Percentiles rank a stretch among this genome's conserved stretches.
Conservation (phyloP, 2,329 filamentous ascomycete species). For the Paradendryphiella salina region DNA sequence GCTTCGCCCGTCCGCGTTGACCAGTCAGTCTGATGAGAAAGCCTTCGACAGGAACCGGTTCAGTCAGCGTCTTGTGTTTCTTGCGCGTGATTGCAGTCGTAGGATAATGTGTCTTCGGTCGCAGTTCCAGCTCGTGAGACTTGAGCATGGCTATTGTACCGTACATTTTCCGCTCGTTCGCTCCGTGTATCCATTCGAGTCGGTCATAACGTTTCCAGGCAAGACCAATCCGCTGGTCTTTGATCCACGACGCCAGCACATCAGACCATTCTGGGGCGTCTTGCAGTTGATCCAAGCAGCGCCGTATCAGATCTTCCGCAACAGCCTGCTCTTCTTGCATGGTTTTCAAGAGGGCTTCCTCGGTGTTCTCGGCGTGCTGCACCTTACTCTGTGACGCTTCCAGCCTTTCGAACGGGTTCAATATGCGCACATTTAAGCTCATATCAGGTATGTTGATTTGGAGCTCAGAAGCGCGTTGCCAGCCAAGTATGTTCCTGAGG, state of each 20-base stretch:
- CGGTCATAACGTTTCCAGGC: constrained; percentile 72
- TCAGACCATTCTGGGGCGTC: constrained; percentile 62
- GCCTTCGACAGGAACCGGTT: constrained; percentile 66
- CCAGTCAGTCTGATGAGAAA: constrained; percentile 68
- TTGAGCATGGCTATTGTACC: constrained; percentile 68
- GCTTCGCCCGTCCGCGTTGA: constrained; percentile 62
- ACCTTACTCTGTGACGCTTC: constrained; percentile 51
- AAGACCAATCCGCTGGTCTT: constrained; percentile 63
- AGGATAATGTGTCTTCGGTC: constrained; percentile 67
- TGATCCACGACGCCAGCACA: constrained; percentile 62
- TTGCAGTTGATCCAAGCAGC: constrained; percentile 62
- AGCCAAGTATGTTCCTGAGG: constrained; percentile 62
- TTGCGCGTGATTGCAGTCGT: constrained; percentile 52
- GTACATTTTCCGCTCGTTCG: constrained; percentile 69
- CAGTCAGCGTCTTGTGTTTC: constrained; percentile 52
- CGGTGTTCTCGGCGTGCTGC: constrained; percentile 51
- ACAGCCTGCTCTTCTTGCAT: constrained; percentile 59
- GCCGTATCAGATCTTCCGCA: constrained; percentile 59
- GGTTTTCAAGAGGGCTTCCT: constrained; percentile 51
- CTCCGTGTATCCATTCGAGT: constrained; percentile 68
- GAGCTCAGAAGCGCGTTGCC: constrained; percentile 59
- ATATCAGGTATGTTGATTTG: constrained; percentile 67
- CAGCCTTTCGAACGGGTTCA: constrained; percentile 62
- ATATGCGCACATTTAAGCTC: constrained; percentile 60
- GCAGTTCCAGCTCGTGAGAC: constrained; percentile 67